Evolutionary conservation across 306 rosid species (phyloP).

Genomic region (Geum urbanum): DNA sequence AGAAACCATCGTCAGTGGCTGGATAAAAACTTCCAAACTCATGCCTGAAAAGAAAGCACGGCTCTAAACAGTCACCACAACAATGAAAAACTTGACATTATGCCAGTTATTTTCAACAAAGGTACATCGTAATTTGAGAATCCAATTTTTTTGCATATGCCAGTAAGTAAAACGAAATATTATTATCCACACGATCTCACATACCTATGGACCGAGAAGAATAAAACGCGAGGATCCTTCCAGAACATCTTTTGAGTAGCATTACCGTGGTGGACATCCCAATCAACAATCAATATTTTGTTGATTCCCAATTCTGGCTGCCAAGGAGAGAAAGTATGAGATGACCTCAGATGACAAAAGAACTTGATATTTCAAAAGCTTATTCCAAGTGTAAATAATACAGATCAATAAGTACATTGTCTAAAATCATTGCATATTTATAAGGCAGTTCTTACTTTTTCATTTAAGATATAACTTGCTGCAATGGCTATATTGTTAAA

Average conservation of each 20-base stretch:
- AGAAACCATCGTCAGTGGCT: slow-evolving; percentile 59
- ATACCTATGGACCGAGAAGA: slow-evolving; percentile 97
- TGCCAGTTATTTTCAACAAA: slow-evolving; percentile 10
- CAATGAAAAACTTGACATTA: slow-evolving; percentile 20
- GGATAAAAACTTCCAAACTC: slow-evolving; percentile 92
- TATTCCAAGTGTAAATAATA: neutral
- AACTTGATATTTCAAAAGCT: neutral
- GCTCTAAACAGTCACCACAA: slow-evolving; percentile 16
- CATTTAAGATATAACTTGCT: slow-evolving; percentile 58
- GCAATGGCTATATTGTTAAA: slow-evolving; percentile 89
- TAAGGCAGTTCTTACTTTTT: slow-evolving; percentile 48
- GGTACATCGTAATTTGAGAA: neutral
- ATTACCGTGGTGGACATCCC: slow-evolving; percentile 99
- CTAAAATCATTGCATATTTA: slow-evolving; percentile 2
- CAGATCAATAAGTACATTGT: neutral
- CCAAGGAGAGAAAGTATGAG: slow-evolving; percentile 28
- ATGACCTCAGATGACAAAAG: slow-evolving; percentile 16
- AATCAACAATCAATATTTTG: slow-evolving; percentile 81
- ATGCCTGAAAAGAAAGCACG: slow-evolving; percentile 54
- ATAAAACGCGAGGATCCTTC: slow-evolving; percentile 76
- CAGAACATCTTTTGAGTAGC: slow-evolving; percentile 93
- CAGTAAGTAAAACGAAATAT: neutral
- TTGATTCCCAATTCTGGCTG: slow-evolving; percentile 82
- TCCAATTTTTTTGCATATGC: slow-evolving; percentile 1
- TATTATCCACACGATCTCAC: slow-evolving; percentile 2